A percentile compares a stretch with the other conserved stretches of the same genome.
Evolutionary conservation across 2,329 filamentous ascomycete species (phyloP).

Genomic region (Sphaerulina musiva): DNA sequence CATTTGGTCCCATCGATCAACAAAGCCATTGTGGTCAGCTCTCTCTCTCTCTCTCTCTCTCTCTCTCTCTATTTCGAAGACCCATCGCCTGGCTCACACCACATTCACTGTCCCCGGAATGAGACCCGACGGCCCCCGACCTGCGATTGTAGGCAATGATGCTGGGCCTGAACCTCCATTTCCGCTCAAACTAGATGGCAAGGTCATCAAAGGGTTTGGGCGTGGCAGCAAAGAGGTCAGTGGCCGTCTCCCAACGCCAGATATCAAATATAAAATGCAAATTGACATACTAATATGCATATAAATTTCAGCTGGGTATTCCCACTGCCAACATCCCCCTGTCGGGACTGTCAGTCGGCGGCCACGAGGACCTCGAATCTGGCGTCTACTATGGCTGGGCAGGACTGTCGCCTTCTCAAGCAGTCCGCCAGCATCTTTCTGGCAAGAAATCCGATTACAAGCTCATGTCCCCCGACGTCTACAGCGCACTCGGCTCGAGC

Average conservation of each 20-base stretch:
- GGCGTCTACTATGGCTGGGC: constrained; percentile 96
- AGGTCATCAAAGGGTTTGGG: constrained; percentile 88
- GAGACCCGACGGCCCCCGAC: constrained; percentile 50
- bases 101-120: constrained; percentile 12
- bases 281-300: background rate
- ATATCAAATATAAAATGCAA: background rate
- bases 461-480: constrained; percentile 21
- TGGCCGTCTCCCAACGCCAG: background rate
- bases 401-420: constrained; percentile 47
- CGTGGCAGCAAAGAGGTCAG: constrained; percentile 82
- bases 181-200: constrained; percentile 75
- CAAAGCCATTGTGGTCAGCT: background rate
- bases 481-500: constrained; percentile 15
- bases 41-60: no score
- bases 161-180: constrained; percentile 69
- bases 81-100: background rate
- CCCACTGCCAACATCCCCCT: constrained; percentile 84
- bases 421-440: constrained; percentile 23
- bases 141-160: constrained; percentile 65
- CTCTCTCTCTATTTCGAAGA: background rate
- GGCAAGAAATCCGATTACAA: constrained; percentile 23
- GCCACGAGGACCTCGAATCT: constrained; percentile 54
- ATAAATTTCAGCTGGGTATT: constrained; percentile 66
- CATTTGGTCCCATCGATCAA: no score
- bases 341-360: constrained; percentile 63